A percentile compares a stretch with the other conserved stretches of the same genome.
Evolutionary conservation across 176 grass and related monocot species (phyloP).

Genomic region (Cenchrus purpureus): DNA sequence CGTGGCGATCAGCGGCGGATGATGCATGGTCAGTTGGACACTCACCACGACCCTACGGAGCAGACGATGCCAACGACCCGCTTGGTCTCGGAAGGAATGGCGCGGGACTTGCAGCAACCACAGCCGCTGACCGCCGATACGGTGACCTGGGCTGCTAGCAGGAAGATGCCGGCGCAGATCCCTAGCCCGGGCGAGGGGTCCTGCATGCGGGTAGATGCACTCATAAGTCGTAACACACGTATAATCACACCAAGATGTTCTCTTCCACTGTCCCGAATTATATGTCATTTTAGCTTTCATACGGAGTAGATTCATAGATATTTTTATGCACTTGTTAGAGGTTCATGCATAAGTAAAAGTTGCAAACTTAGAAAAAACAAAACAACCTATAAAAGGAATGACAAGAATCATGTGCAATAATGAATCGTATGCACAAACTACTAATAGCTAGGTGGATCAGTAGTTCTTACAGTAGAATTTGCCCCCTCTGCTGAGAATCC

Average conservation of each 20-base stretch:
- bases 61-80: conserved; percentile 31
- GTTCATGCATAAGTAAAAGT: no score
- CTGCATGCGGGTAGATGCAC: not conserved
- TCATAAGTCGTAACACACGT: not conserved
- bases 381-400: no score
- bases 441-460: not conserved
- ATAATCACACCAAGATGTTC: not conserved
- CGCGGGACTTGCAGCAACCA: conserved; percentile 33
- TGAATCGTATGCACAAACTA: no score
- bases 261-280: no score
- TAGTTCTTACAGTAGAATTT: not conserved
- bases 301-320: no score
- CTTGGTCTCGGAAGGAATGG: conserved; percentile 24
- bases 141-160: conserved; percentile 7
- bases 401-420: not conserved
- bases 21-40: not conserved
- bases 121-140: conserved; percentile 28
- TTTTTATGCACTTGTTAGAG: no score
- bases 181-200: conserved; percentile 12
- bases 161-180: conserved; percentile 32
- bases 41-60: conserved; percentile 39
- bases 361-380: no score
- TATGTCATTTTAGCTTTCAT: no score
- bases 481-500: not conserved
- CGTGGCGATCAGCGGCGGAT: not conserved